These are phyloP conservation scores for Escovopsis sp. DNA, from an alignment of 2,329 filamentous ascomycete genomes.

Conservation along the genomic window DNA sequence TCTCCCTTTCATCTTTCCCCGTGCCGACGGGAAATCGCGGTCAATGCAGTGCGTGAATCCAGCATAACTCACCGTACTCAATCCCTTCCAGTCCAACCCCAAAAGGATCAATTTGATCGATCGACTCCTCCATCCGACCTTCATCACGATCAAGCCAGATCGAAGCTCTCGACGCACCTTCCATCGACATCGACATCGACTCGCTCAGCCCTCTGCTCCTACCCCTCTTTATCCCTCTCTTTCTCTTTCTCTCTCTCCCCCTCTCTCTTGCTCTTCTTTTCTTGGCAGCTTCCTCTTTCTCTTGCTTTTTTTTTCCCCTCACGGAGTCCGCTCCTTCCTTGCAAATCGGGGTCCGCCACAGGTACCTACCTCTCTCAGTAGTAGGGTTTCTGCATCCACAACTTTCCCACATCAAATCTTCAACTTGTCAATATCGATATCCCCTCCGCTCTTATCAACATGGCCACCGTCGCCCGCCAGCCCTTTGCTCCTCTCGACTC, in stretches of 20 bases:
- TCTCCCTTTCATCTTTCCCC: neutral
- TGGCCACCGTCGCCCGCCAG: constrained; percentile 48
- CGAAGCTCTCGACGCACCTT: too few species aligned
- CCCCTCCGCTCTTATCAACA: constrained; percentile 11
- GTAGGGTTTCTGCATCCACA: neutral
- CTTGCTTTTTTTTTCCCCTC: too few species aligned
- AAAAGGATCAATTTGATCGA: too few species aligned
- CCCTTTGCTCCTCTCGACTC: constrained; percentile 62
- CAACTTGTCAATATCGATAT: neutral
- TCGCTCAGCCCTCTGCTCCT: neutral
- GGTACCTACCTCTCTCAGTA: too few species aligned
- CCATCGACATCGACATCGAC: too few species aligned
- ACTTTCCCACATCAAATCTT: neutral
- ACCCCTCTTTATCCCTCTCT: neutral
- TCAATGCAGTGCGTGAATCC: too few species aligned
- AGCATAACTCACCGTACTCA: too few species aligned
- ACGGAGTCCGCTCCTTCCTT: too few species aligned
- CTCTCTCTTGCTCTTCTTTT: neutral
- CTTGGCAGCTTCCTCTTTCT: too few species aligned
- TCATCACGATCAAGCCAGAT: too few species aligned
- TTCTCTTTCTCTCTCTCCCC: neutral
- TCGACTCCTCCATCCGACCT: too few species aligned
- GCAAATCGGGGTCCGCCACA: too few species aligned
- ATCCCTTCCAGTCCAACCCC: neutral
- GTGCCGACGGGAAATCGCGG: neutral